These are phyloP conservation scores for Lyophyllum semitale DNA, from an alignment of 768 basidiomycete species.

Conservation along the genomic window DNA sequence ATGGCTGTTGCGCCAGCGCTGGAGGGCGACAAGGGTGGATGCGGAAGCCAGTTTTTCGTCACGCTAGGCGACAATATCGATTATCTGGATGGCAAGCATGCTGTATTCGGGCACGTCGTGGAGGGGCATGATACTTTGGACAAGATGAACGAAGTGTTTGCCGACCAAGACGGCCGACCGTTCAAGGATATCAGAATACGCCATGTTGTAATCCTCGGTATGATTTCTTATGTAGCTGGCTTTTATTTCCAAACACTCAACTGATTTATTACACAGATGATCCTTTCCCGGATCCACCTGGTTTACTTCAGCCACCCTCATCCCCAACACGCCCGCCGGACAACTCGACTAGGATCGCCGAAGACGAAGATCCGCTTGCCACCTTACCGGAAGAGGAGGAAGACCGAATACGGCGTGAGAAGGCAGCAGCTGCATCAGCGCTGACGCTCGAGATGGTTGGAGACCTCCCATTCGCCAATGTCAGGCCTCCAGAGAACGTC, in stretches of 20 bases:
- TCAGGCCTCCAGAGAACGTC: slow-evolving; percentile 97
- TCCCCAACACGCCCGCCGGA: slow-evolving; percentile 85
- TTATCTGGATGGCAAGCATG: slow-evolving; percentile 91
- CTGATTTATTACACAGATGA: slow-evolving; percentile 64
- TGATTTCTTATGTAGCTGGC: slow-evolving; percentile 6
- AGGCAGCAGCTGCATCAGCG: slow-evolving; percentile 90
- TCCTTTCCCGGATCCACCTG: slow-evolving; percentile 88
- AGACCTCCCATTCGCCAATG: slow-evolving; percentile 96
- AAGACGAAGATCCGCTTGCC: slow-evolving; percentile 89
- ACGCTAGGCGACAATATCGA: slow-evolving; percentile 90
- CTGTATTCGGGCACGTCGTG: slow-evolving; percentile 94
- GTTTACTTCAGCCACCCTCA: slow-evolving; percentile 68
- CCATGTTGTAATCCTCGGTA: slow-evolving; percentile 95
- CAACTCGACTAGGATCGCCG: slow-evolving; percentile 85
- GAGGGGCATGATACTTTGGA: slow-evolving; percentile 92
- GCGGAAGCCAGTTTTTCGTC: slow-evolving; percentile 96
- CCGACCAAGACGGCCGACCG: slow-evolving; percentile 86
- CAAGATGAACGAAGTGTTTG: slow-evolving; percentile 89
- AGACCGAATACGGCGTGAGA: slow-evolving; percentile 78
- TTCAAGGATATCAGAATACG: slow-evolving; percentile 93
- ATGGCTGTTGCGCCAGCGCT: slow-evolving; percentile 94
- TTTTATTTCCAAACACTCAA: background rate
- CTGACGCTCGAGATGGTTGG: slow-evolving; percentile 99
- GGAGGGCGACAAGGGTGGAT: slow-evolving; percentile 64
- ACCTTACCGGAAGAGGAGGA: slow-evolving; percentile 85